Percentiles rank a stretch among this genome's conserved stretches.
phyloP scores from a whole-genome alignment of 2,329 filamentous ascomycete species.

The Fusarium beomiforme region DNA sequence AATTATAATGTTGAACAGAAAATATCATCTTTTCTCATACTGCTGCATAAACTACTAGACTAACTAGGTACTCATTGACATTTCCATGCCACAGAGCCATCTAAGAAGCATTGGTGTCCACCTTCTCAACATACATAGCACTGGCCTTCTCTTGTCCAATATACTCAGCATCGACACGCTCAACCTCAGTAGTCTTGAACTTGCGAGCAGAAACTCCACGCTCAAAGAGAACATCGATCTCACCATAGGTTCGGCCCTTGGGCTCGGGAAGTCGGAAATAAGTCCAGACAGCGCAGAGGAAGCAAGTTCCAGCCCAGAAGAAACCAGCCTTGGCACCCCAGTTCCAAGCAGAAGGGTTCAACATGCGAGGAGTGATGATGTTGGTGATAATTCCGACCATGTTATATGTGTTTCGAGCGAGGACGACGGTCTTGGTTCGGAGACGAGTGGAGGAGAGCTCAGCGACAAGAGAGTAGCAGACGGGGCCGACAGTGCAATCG shows the following conservation, averaged over 20 bases:
- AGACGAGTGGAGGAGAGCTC: conserved; percentile 58
- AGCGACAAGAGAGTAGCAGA: conserved; percentile 85
- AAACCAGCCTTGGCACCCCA: conserved; percentile 60
- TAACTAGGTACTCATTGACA: background rate
- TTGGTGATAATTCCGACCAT: conserved; percentile 58
- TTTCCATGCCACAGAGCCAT: background rate
- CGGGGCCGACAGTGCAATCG: conserved; percentile 55
- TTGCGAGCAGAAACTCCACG: conserved; percentile 53
- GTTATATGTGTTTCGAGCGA: conserved; percentile 60
- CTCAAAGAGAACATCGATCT: conserved; percentile 66
- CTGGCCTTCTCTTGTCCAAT: conserved; percentile 35
- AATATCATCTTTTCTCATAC: background rate
- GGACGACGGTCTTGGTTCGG: conserved; percentile 57
- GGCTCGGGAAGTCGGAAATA: conserved; percentile 65
- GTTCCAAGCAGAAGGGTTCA: conserved; percentile 58
- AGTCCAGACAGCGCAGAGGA: conserved; percentile 59
- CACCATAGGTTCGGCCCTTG: conserved; percentile 62
- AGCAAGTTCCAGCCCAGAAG: conserved; percentile 57
- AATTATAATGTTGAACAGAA: background rate
- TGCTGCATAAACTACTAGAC: background rate
- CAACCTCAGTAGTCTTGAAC: conserved; percentile 49
- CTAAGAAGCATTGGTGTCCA: background rate
- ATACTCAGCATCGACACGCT: conserved; percentile 37
- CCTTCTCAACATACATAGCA: conserved; percentile 22
- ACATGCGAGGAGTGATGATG: conserved; percentile 57